A percentile compares a stretch with the other conserved stretches of the same genome.
Conservation (phyloP, 768 basidiomycete species). For the Wakefieldia striispora region DNA sequence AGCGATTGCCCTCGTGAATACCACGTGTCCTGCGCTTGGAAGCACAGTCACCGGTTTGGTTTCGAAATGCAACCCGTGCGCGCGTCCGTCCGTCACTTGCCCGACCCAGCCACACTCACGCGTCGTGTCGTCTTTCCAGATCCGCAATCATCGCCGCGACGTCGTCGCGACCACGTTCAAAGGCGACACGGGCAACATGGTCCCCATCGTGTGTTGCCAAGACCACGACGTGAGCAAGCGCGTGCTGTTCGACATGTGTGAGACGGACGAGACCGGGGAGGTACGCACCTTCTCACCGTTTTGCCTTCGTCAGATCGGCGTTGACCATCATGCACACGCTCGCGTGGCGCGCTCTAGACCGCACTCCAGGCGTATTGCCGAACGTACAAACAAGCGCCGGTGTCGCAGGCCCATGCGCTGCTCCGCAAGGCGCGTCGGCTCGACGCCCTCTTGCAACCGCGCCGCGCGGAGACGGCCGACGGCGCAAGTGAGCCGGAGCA, state of each 20-base stretch:
- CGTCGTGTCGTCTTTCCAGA: constrained; percentile 45
- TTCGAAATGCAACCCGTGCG: constrained; percentile 88
- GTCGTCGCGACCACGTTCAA: constrained; percentile 69
- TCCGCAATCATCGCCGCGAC: constrained; percentile 75
- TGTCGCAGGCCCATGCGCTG: constrained; percentile 74
- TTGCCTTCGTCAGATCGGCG: neutral
- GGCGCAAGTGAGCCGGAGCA: constrained; percentile 27
- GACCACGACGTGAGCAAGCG: constrained; percentile 66
- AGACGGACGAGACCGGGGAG: constrained; percentile 77
- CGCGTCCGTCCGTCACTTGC: constrained; percentile 1
- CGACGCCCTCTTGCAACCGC: constrained; percentile 61
- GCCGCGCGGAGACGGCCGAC: constrained; percentile 35
- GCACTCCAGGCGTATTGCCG: constrained; percentile 86
- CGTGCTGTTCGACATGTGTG: constrained; percentile 79
- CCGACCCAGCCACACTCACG: neutral
- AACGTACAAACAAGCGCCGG: constrained; percentile 77
- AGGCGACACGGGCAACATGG: constrained; percentile 76
- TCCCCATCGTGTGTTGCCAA: constrained; percentile 73
- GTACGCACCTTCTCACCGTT: constrained; percentile 39
- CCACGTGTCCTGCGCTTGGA: constrained; percentile 92
- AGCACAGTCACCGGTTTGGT: constrained; percentile 77
- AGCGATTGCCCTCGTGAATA: constrained; percentile 77
- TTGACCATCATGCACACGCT: constrained; percentile 9
- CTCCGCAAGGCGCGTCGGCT: constrained; percentile 87
- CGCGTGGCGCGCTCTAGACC: constrained; percentile 48